Base-by-base conservation (phyloP, 2,329 filamentous ascomycete species). In the Penicillium hesseltinei region DNA sequence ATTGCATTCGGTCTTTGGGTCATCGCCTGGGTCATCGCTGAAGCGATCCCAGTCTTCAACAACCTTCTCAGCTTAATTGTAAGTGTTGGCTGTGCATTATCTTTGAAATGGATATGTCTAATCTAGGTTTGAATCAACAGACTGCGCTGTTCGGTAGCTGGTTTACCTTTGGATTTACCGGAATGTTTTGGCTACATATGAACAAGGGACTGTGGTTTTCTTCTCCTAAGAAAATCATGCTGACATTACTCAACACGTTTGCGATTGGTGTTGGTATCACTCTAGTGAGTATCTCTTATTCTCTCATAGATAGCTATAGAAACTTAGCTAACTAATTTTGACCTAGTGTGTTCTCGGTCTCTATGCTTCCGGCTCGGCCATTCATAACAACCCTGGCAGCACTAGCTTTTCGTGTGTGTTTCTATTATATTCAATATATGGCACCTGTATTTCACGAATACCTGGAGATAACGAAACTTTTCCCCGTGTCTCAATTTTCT, bases 1-100 rank as follows among this genome's bases (percentile, higher is more conserved):
- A 81, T 89, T 36, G 79, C 81, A 2, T 66, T 79, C 0, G 69
- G 65, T 10, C 70, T 83, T n/a, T 89, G 86, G 83, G 64, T 82
- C 2, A 58, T 87, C 13, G 83, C 84, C 1, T 88, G 84, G 78
- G 67, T 89, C 51, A 84, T 90, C 54, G 86, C 87, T 11, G 83
- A 87, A 69, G 83, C 84, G 0, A 85, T 90, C 7, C 88, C 88
- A 2, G 82, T 84, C 51, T 90, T 90, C 75, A 84, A 83, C 64
- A 79, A 84, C 45, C 74, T 90, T 10, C 75, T 90, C n/a, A 83
- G 82, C 3, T 73, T 90, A 29, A 82, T 89, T 38, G 36, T 19
- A 11, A 38, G 36, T 38, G 8, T 19, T 19, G 9, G 4, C 9
- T n/a, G 3, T 10, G 9, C n/a, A 19, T 11, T 11, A 38, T 31